Percentiles rank a stretch among this genome's conserved stretches.
Evolutionary conservation across 345 rosid species (phyloP).

Genomic region (Carallia pectinifolia): DNA sequence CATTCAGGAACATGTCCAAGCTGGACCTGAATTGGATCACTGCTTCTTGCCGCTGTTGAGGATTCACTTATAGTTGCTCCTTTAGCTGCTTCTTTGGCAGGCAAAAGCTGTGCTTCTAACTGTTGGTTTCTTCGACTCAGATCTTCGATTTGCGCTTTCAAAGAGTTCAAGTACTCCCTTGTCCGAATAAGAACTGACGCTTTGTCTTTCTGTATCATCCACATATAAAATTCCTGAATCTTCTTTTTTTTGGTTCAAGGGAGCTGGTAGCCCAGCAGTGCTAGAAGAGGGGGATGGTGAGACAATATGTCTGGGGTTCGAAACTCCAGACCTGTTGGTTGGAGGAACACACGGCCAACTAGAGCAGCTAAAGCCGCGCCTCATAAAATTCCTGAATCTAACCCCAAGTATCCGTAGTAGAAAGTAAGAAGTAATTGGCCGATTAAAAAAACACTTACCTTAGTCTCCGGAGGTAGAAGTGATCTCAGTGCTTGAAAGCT

Average conservation of each 20-base stretch:
- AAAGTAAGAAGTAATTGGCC: too few relatives aligned
- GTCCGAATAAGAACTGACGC: slow-evolving; percentile 59
- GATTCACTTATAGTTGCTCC: slow-evolving; percentile 10
- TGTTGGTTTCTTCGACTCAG: slow-evolving; percentile 41
- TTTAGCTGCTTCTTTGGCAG: slow-evolving; percentile 16
- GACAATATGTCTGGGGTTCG: too few relatives aligned
- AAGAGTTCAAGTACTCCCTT: slow-evolving; percentile 47
- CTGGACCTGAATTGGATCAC: slow-evolving; percentile 37
- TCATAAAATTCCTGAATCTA: too few relatives aligned
- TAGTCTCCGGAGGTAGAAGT: slow-evolving; percentile 78
- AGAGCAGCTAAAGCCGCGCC: too few relatives aligned
- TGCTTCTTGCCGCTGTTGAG: background rate
- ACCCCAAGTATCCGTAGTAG: too few relatives aligned
- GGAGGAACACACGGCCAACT: too few relatives aligned
- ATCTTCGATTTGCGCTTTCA: slow-evolving; percentile 54
- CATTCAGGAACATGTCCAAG: slow-evolving; percentile 38
- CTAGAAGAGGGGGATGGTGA: too few relatives aligned
- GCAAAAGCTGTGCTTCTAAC: slow-evolving; percentile 43
- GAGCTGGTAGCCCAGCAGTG: too few relatives aligned
- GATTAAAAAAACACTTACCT: slow-evolving; percentile 36
- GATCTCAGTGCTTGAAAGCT: slow-evolving; percentile 65
- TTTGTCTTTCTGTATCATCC: slow-evolving; percentile 56
- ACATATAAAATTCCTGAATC: background rate
- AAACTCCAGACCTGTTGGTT: too few relatives aligned
- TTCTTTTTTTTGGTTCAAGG: too few relatives aligned